A percentile compares a stretch with the other conserved stretches of the same genome.
These are phyloP conservation scores for Pelargonium fulgidum DNA, from an alignment of 441 rosid species.

Conservation along the genomic window DNA sequence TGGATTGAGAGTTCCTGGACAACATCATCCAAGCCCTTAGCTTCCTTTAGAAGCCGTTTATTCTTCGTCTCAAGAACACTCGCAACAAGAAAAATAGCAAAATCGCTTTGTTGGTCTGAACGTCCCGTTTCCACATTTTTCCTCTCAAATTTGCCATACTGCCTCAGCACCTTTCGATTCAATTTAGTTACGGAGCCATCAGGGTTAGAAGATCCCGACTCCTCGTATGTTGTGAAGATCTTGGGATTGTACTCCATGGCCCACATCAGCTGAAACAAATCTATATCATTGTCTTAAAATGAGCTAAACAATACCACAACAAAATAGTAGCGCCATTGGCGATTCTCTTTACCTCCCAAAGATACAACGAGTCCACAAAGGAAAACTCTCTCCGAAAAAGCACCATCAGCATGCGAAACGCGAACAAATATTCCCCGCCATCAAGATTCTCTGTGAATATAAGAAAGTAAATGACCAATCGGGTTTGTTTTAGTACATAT, in stretches of 20 bases:
- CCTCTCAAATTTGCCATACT: conserved; percentile 75
- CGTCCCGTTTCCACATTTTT: conserved; percentile 44
- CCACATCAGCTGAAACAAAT: conserved; percentile 78
- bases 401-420: conserved; percentile 94
- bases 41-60: conserved; percentile 68
- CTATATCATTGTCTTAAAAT: conserved; percentile 29
- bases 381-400: conserved; percentile 93
- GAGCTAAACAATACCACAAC: conserved; percentile 1
- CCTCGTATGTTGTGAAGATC: conserved; percentile 51
- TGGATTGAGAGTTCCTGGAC: conserved; percentile 60
- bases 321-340: not conserved
- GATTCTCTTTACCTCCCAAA: conserved; percentile 79
- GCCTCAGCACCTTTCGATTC: conserved; percentile 49
- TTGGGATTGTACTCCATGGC: conserved; percentile 95
- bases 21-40: conserved; percentile 80
- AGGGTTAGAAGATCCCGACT: conserved; percentile 24
- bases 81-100: conserved; percentile 77
- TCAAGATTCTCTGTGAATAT: conserved; percentile 67
- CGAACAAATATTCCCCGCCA: conserved; percentile 90
- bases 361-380: conserved; percentile 74
- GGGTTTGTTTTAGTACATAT: not conserved
- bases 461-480: not conserved
- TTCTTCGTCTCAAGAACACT: conserved; percentile 80
- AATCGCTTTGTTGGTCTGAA: conserved; percentile 39
- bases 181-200: conserved; percentile 16